Evolutionary conservation across 257 asterid genomes (phyloP).

Genomic region (Solanum ossicruentum): DNA sequence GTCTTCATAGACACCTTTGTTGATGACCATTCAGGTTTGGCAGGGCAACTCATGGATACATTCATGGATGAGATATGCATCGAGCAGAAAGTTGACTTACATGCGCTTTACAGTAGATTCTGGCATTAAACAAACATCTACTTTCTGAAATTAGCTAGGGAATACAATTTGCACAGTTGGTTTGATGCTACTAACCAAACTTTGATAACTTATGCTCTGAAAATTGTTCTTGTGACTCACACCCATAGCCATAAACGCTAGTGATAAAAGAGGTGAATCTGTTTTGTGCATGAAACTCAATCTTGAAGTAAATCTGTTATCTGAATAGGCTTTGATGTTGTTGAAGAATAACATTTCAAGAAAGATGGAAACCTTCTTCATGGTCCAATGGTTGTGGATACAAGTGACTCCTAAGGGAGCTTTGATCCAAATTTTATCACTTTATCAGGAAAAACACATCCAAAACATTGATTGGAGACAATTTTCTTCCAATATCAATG

Average conservation of each 20-base stretch:
- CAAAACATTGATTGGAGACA: neutral
- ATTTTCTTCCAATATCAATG: neutral
- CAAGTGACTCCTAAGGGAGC: neutral
- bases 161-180: neutral
- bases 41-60: conserved; percentile 58
- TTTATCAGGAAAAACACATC: neutral
- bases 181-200: neutral
- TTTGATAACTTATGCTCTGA: neutral
- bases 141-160: neutral
- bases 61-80: conserved; percentile 42
- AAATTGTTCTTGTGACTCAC: neutral
- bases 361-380: neutral
- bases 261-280: neutral
- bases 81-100: conserved; percentile 31
- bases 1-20: conserved; percentile 54
- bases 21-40: conserved; percentile 56
- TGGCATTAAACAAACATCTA: conserved; percentile 42
- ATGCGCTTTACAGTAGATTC: conserved; percentile 60
- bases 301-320: neutral
- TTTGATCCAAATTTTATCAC: neutral
- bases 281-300: neutral
- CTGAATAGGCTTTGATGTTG: neutral
- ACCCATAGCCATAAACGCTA: neutral
- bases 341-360: neutral
- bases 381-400: neutral